Percentiles rank a stretch among this genome's conserved stretches.
These are phyloP conservation scores for Acidomyces sp. DNA, from an alignment of 495 filamentous ascomycete species.

Conservation along the genomic window DNA sequence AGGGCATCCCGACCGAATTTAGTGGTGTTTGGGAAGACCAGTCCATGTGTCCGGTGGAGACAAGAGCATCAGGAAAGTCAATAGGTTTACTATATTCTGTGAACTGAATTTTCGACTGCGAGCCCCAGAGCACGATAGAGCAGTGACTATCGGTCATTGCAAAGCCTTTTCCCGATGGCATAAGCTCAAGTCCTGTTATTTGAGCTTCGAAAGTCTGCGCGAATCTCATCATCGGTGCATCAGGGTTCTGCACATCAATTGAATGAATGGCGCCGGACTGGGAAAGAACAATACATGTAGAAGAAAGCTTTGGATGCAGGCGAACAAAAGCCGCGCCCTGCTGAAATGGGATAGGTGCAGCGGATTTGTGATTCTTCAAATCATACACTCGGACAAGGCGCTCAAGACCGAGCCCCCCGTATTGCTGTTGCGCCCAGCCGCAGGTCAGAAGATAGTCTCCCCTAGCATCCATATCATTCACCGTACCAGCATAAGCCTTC, in stretches of 20 bases:
- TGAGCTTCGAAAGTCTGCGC: constrained; percentile 54
- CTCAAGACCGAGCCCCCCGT: constrained; percentile 58
- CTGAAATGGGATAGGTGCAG: constrained; percentile 85
- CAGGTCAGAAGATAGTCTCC: constrained; percentile 87
- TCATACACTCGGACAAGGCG: constrained; percentile 89
- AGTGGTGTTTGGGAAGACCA: constrained; percentile 66
- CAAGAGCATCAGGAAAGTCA: constrained; percentile 56
- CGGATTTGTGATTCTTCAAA: constrained; percentile 66
- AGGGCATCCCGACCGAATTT: constrained; percentile 80
- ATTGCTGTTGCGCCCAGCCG: constrained; percentile 68
- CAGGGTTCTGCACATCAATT: constrained; percentile 88
- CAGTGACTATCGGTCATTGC: constrained; percentile 68
- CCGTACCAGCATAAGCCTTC: constrained; percentile 69
- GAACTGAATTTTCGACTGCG: constrained; percentile 76
- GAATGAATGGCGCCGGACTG: constrained; percentile 86
- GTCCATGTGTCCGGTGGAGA: constrained; percentile 41
- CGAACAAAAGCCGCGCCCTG: constrained; percentile 83
- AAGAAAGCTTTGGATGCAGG: constrained; percentile 88
- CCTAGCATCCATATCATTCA: constrained; percentile 92
- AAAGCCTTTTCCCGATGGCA: constrained; percentile 79
- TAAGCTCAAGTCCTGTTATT: constrained; percentile 67
- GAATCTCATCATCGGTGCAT: constrained; percentile 79
- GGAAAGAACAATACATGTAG: constrained; percentile 80
- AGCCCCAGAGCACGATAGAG: constrained; percentile 81
- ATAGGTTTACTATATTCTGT: constrained; percentile 68